Percentiles rank a stretch among this genome's conserved stretches.
Conservation (phyloP, 2,329 filamentous ascomycete species). For the Scopulariopsis brevicaulis region DNA sequence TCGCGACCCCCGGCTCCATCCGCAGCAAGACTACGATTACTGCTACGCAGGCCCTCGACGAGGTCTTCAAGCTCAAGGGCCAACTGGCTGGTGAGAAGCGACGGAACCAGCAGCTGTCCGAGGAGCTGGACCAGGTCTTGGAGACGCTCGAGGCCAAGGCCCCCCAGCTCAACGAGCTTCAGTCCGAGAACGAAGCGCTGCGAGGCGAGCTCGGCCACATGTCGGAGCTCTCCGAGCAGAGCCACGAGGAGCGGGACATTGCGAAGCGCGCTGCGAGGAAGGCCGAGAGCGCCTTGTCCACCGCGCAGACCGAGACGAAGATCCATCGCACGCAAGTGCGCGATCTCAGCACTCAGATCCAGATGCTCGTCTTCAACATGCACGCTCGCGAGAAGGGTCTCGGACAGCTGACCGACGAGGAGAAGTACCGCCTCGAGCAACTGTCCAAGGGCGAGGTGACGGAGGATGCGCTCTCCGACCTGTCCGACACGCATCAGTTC, state of each 20-base stretch:
- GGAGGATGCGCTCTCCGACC: constrained; percentile 58
- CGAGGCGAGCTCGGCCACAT: constrained; percentile 74
- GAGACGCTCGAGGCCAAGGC: constrained; percentile 73
- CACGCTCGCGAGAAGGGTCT: constrained; percentile 72
- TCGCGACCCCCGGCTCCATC: constrained; percentile 47
- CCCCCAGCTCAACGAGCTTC: constrained; percentile 79
- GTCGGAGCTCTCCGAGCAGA: constrained; percentile 73
- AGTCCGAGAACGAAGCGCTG: constrained; percentile 68
- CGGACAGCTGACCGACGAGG: constrained; percentile 58
- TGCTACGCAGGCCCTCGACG: constrained; percentile 51
- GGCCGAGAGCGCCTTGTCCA: constrained; percentile 60
- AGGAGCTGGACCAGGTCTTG: constrained; percentile 77
- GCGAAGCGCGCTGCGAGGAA: constrained; percentile 71
- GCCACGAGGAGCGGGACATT: constrained; percentile 67
- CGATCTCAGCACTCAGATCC: constrained; percentile 81
- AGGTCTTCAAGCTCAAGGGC: constrained; percentile 56
- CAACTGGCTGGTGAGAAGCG: constrained; percentile 65
- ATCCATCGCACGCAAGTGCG: constrained; percentile 79
- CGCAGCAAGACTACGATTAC: constrained; percentile 44
- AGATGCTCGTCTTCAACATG: constrained; percentile 79
- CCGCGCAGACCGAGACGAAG: constrained; percentile 55
- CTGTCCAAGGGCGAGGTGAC: constrained; percentile 65
- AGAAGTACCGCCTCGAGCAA: constrained; percentile 65
- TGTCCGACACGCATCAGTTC: constrained; percentile 77
- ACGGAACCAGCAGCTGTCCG: constrained; percentile 60